Conservation (phyloP, 345 rosid species). For the Chamaenerion angustifolium region DNA sequence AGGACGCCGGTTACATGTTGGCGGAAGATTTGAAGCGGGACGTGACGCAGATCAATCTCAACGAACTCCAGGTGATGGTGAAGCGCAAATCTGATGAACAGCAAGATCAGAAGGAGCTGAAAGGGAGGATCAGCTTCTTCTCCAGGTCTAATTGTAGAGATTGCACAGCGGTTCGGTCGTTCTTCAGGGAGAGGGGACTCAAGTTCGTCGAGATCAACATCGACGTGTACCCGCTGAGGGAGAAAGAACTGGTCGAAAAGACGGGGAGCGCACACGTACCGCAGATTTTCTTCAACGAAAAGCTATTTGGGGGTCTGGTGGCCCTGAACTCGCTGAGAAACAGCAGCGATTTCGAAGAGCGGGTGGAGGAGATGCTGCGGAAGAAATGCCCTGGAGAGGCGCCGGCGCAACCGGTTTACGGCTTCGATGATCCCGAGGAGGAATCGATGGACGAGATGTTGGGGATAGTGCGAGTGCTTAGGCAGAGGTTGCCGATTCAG, state of each 20-base stretch:
- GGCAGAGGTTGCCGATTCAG: slow-evolving; percentile 65
- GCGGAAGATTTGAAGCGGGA: slow-evolving; percentile 6
- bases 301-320: slow-evolving; percentile 63
- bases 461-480: slow-evolving; percentile 33
- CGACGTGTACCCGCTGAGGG: slow-evolving; percentile 56
- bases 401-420: slow-evolving; percentile 47
- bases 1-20: no score
- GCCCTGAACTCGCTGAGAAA: slow-evolving; percentile 74
- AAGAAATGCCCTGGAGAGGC: slow-evolving; percentile 34
- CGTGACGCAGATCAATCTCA: slow-evolving; percentile 53
- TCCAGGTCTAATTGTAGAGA: slow-evolving; percentile 75
- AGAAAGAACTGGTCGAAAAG: slow-evolving; percentile 44
- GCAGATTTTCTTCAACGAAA: slow-evolving; percentile 76
- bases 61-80: slow-evolving; percentile 69
- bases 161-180: slow-evolving; percentile 58
- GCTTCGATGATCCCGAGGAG: slow-evolving; percentile 47
- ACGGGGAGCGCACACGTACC: slow-evolving; percentile 64
- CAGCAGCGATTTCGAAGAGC: slow-evolving; percentile 45
- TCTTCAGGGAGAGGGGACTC: slow-evolving; percentile 42
- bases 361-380: slow-evolving; percentile 38
- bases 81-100: slow-evolving; percentile 20
- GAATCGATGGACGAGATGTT: slow-evolving; percentile 37
- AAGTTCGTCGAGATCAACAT: slow-evolving; percentile 68
- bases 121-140: slow-evolving; percentile 53
- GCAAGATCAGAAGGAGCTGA: slow-evolving; percentile 18